Percentiles rank a stretch among this genome's conserved stretches.
Evolutionary conservation across 108 stramenopile genomes (phyloP).

Genomic region (Skeletonema menzelii): DNA sequence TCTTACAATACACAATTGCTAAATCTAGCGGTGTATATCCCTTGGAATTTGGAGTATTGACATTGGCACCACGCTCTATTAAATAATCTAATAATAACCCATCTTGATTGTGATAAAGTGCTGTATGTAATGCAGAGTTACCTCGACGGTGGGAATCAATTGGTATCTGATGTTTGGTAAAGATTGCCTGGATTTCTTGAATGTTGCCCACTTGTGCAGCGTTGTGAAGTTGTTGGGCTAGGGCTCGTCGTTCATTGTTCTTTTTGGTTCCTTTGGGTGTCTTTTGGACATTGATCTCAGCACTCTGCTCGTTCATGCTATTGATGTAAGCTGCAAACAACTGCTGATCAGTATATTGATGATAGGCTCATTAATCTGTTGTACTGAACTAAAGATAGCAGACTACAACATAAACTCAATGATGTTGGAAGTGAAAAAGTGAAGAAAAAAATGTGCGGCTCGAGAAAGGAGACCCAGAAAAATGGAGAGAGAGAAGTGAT

Average conservation of each 20-base stretch:
- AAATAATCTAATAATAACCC: slow-evolving; percentile 30
- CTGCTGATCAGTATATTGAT: too few species aligned
- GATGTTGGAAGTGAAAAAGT: too few species aligned
- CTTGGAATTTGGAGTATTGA: slow-evolving; percentile 19
- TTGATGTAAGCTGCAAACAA: too few species aligned
- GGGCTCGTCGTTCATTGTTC: not conserved
- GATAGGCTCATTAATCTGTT: too few species aligned
- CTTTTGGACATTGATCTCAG: too few species aligned
- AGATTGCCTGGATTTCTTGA: slow-evolving; percentile 9
- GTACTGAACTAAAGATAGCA: too few species aligned
- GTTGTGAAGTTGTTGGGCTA: slow-evolving; percentile 18
- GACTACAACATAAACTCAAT: too few species aligned
- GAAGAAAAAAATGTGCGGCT: too few species aligned
- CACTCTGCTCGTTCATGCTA: too few species aligned
- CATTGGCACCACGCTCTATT: slow-evolving; percentile 19
- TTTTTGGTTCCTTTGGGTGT: not conserved
- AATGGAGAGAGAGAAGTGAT: too few species aligned
- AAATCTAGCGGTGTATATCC: slow-evolving; percentile 14
- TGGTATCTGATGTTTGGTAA: not conserved
- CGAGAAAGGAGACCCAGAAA: too few species aligned
- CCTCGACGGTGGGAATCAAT: slow-evolving; percentile 15
- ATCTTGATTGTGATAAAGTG: slow-evolving; percentile 35
- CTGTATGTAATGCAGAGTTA: slow-evolving; percentile 28
- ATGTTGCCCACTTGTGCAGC: slow-evolving; percentile 27
- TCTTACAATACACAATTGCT: slow-evolving; percentile 23